Evolutionary conservation across 2,329 filamentous ascomycete species (phyloP).

Genomic region (Talaromyces sp.): DNA sequence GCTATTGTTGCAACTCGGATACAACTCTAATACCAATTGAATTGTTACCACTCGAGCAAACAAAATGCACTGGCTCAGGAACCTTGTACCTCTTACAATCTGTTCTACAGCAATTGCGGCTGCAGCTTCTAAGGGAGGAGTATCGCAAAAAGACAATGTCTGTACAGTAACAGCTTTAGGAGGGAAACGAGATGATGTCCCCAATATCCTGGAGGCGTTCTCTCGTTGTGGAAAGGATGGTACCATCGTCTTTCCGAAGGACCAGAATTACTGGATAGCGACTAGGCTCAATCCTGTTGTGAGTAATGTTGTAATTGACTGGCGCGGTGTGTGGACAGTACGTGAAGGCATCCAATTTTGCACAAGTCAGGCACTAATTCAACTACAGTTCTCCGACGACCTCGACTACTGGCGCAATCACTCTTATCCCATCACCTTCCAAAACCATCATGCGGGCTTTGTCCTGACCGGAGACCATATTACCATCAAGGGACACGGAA

Average conservation of each 20-base stretch:
- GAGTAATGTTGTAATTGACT: conserved; percentile 51
- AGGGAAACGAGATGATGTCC: conserved; percentile 39
- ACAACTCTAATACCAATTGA: neutral
- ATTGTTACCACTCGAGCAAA: neutral
- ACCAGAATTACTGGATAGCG: conserved; percentile 51
- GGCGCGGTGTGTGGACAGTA: conserved; percentile 53
- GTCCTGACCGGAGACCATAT: conserved; percentile 51
- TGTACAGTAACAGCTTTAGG: conserved; percentile 44
- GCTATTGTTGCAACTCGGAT: neutral
- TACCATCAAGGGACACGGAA: conserved; percentile 51
- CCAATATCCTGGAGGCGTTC: conserved; percentile 43
- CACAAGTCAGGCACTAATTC: neutral
- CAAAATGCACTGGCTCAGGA: conserved; percentile 13
- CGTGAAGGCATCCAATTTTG: neutral
- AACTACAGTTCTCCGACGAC: conserved; percentile 46
- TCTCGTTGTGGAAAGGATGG: conserved; percentile 39
- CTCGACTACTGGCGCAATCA: conserved; percentile 56
- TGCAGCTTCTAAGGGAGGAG: conserved; percentile 1
- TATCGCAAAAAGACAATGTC: conserved; percentile 21
- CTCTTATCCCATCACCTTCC: conserved; percentile 53
- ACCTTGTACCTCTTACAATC: neutral
- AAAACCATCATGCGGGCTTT: conserved; percentile 56
- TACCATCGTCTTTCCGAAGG: conserved; percentile 51
- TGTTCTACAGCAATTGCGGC: conserved; percentile 8
- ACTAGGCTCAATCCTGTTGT: conserved; percentile 50